A percentile compares a stretch with the other conserved stretches of the same genome.
These are phyloP conservation scores for Fusarium guadeloupense DNA, from an alignment of 2,329 filamentous ascomycete species.

Conservation along the genomic window DNA sequence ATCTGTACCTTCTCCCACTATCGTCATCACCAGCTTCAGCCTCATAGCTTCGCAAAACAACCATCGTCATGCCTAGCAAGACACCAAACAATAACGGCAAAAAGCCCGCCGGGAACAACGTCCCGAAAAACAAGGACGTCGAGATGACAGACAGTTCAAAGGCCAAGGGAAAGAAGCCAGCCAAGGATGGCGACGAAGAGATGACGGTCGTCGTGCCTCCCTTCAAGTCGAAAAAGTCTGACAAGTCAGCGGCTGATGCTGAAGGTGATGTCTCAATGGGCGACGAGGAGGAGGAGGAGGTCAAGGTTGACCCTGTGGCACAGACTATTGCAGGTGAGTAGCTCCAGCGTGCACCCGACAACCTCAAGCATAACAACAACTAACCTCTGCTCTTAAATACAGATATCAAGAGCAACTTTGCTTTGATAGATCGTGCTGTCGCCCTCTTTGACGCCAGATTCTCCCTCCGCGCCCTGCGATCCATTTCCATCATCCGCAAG, in stretches of 20 bases:
- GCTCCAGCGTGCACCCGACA: background rate
- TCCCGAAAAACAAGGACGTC: conserved; percentile 69
- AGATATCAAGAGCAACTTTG: conserved; percentile 97
- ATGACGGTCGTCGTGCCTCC: conserved; percentile 85
- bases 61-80: conserved; percentile 72
- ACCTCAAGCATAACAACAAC: conserved; percentile 12
- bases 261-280: conserved; percentile 79
- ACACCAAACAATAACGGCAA: conserved; percentile 77
- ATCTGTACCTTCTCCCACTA: conserved; percentile 24
- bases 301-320: conserved; percentile 67
- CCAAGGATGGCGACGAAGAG: conserved; percentile 76
- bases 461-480: conserved; percentile 90
- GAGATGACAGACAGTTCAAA: conserved; percentile 77
- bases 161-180: conserved; percentile 70
- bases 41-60: conserved; percentile 9
- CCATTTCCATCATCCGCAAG: conserved; percentile 95
- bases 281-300: conserved; percentile 63
- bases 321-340: conserved; percentile 68
- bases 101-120: conserved; percentile 73
- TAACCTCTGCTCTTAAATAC: conserved; percentile 34
- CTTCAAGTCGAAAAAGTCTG: conserved; percentile 71
- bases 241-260: conserved; percentile 64
- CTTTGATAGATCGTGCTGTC: conserved; percentile 89
- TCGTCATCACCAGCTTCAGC: conserved; percentile 27
- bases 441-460: conserved; percentile 94